Base-by-base conservation (phyloP, 2,329 filamentous ascomycete species). In the Hypoxylon sp. region DNA sequence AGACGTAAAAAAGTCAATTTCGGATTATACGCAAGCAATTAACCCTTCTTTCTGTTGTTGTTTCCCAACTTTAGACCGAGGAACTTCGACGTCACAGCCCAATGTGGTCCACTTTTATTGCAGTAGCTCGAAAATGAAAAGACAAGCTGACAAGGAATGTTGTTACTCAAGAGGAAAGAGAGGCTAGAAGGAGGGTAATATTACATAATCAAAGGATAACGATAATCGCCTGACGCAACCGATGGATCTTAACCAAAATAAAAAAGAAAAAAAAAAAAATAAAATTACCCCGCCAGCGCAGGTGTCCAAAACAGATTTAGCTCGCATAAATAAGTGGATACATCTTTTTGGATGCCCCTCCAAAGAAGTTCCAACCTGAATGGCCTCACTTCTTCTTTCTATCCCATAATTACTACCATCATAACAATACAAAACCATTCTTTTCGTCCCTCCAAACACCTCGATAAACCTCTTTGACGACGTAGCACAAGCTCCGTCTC, bases 201-300 rank as follows among this genome's bases (percentile, higher is more conserved):
- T 55, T 68, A 61, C 54, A 59, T 54, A 62, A 65, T 58, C 31
- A 42, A 31, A 13, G 10, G 44, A 52, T 60, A 65, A 52, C 55
- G 56, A 68, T 65, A 61, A 61, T 62, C 48, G 63, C 67, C 58
- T 63, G 44, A 63, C 58, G 37, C 44, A 37, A 54, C 33, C 33
- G 24, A 35, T 42, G 14, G 37, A 42, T 42, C 39, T 13, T 29
- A 19, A 42, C 14, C 4, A 52, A 53, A 53, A 42, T n/a, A 53
- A 50, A 50, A 35, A 66, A 50, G 29, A 66, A 67, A 57, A 35
- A 66, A 50, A 29, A 66, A 67, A 57, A 63, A 61, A 54, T 35
- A 61, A 63, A 56, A 64, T 58, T 68, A 70, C 65, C 65, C 64
- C 68, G 64, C 68, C 60, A 67, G 63, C 47, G 19, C 39, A 59